These are phyloP conservation scores for Geotrichum citri-aurantii DNA, from an alignment of 1,139 yeast genomes.

Conservation along the genomic window DNA sequence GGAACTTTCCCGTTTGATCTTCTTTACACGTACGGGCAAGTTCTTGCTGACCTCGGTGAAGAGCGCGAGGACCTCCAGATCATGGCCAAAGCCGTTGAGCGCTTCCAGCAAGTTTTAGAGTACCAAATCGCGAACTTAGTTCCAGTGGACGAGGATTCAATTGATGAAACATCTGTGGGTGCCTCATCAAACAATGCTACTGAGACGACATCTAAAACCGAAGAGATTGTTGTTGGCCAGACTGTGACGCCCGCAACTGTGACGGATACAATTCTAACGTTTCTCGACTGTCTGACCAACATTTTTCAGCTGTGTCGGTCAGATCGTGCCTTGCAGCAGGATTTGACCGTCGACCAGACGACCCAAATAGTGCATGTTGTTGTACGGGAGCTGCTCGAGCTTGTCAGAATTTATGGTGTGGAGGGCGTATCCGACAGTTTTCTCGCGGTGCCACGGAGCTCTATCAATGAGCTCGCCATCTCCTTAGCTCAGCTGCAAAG, in stretches of 20 bases:
- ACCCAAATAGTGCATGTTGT: background rate
- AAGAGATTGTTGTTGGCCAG: conserved; percentile 1
- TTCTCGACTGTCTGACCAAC: conserved; percentile 11
- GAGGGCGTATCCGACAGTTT: background rate
- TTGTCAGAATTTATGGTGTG: background rate
- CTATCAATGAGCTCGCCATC: conserved; percentile 1
- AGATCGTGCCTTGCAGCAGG: conserved; percentile 7
- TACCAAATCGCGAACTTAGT: conserved; percentile 19
- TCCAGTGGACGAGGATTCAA: conserved; percentile 7
- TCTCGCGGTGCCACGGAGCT: background rate
- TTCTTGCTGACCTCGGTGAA: conserved; percentile 28
- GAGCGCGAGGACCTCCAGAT: conserved; percentile 21
- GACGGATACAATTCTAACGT: conserved; percentile 15
- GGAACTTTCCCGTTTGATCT: conserved; percentile 23
- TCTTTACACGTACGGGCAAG: conserved; percentile 30
- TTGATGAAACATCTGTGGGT: background rate
- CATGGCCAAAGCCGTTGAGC: conserved; percentile 21
- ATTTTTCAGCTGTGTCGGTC: conserved; percentile 7
- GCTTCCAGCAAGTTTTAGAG: conserved; percentile 23
- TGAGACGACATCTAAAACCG: conserved; percentile 3
- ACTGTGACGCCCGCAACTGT: conserved; percentile 12
- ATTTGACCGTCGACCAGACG: background rate
- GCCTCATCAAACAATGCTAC: conserved; percentile 6
- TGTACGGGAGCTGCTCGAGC: background rate
- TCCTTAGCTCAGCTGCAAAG: conserved; percentile 11